Evolutionary conservation across 2,329 filamentous ascomycete species (phyloP).

Genomic region (Monilinia vaccinii-corymbosi): DNA sequence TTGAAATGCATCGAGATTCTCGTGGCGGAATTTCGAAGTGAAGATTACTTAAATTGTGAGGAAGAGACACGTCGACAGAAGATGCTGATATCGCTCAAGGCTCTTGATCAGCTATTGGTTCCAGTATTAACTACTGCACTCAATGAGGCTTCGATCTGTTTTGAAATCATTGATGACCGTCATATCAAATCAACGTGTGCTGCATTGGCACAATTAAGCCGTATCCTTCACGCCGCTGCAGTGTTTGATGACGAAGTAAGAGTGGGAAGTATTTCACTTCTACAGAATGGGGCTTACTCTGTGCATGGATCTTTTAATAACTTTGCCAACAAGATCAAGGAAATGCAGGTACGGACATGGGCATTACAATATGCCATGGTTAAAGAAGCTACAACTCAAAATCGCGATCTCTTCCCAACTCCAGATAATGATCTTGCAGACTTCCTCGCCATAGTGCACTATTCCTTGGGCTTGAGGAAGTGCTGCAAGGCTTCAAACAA

Average conservation of each 20-base stretch:
- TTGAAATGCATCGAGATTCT: constrained; percentile 81
- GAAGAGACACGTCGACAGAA: constrained; percentile 57
- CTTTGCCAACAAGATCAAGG: constrained; percentile 63
- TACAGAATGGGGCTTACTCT: constrained; percentile 42
- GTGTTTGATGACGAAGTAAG: constrained; percentile 81
- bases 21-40: constrained; percentile 56
- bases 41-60: constrained; percentile 45
- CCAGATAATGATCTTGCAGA: constrained; percentile 67
- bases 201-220: constrained; percentile 61
- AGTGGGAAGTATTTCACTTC: constrained; percentile 59
- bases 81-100: constrained; percentile 68
- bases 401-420: constrained; percentile 52
- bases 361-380: constrained; percentile 76
- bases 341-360: constrained; percentile 84
- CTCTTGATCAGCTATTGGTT: constrained; percentile 66
- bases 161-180: constrained; percentile 75
- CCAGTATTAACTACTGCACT: constrained; percentile 61
- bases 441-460: constrained; percentile 73
- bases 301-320: constrained; percentile 37
- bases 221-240: constrained; percentile 69
- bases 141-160: constrained; percentile 55
- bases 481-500: constrained; percentile 82
- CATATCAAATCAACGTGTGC: constrained; percentile 67
- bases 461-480: constrained; percentile 72
- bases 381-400: constrained; percentile 63